Conservation (phyloP, 2,329 filamentous ascomycete genomes). For the Verticillium longisporum region DNA sequence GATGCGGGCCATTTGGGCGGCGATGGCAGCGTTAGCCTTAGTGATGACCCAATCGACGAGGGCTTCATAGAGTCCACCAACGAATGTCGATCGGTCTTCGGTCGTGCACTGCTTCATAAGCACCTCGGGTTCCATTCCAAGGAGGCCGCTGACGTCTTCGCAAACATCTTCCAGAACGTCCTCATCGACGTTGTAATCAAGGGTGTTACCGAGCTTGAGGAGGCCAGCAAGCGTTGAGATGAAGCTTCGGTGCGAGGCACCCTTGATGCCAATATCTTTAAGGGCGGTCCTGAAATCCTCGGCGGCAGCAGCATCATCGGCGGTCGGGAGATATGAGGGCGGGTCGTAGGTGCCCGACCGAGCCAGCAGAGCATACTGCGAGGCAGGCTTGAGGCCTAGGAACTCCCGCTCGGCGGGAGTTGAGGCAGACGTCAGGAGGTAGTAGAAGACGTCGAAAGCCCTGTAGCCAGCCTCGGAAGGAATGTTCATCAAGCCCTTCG, state of each 20-base stretch:
- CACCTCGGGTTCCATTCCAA: conserved; percentile 81
- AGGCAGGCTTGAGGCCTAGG: conserved; percentile 69
- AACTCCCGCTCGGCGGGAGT: conserved; percentile 86
- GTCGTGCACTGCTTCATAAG: conserved; percentile 74
- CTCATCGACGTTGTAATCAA: conserved; percentile 77
- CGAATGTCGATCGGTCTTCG: conserved; percentile 73
- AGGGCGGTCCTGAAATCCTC: conserved; percentile 86
- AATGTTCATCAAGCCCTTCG: conserved; percentile 71
- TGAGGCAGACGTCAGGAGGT: conserved; percentile 85
- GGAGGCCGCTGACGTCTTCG: conserved; percentile 79
- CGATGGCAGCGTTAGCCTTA: conserved; percentile 82
- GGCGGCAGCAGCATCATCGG: conserved; percentile 84
- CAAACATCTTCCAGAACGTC: conserved; percentile 81
- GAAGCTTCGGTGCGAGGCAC: conserved; percentile 70
- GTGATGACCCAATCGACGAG: conserved; percentile 90
- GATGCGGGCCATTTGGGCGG: conserved; percentile 62
- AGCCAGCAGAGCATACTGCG: conserved; percentile 71
- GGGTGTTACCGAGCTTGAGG: conserved; percentile 84
- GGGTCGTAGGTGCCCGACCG: conserved; percentile 80
- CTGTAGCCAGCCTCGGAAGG: conserved; percentile 75
- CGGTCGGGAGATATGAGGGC: conserved; percentile 82
- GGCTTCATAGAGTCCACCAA: conserved; percentile 85
- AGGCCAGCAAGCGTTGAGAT: conserved; percentile 81
- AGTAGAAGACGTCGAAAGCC: conserved; percentile 97
- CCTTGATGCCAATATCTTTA: conserved; percentile 91